Evolutionary conservation across 2,329 filamentous ascomycete species (phyloP).

Genomic region (Drechslera avenae): DNA sequence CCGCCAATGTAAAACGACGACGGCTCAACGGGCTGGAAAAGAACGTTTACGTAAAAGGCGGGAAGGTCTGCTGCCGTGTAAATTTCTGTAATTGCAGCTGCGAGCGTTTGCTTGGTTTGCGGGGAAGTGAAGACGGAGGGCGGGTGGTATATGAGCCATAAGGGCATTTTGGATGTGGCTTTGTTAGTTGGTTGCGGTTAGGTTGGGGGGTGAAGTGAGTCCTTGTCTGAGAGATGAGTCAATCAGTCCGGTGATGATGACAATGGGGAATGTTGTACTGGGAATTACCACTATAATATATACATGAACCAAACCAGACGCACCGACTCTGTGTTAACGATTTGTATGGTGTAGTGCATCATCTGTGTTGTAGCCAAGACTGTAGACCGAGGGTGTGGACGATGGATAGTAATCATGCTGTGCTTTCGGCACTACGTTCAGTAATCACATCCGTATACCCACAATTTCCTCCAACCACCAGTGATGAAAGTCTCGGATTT

Average conservation of each 20-base stretch:
- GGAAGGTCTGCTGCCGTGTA: constrained; percentile 48
- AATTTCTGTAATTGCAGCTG: constrained; percentile 48
- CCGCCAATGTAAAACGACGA: constrained; percentile 43
- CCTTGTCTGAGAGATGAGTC: not conserved
- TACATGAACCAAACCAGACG: no score
- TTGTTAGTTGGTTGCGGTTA: no score
- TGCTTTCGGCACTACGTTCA: constrained; percentile 1
- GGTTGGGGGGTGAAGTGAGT: not conserved
- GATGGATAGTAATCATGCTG: not conserved
- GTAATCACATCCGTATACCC: constrained; percentile 4
- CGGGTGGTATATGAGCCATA: constrained; percentile 53
- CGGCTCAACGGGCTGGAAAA: constrained; percentile 44
- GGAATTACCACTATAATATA: no score
- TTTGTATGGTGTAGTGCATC: no score
- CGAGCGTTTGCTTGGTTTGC: constrained; percentile 38
- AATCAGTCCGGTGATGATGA: no score
- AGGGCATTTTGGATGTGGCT: constrained; percentile 47
- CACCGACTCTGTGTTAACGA: no score
- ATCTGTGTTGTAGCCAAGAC: no score
- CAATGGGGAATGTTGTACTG: no score
- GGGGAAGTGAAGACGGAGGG: constrained; percentile 39
- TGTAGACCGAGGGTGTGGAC: not conserved
- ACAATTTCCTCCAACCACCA: no score
- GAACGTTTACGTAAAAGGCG: constrained; percentile 53
- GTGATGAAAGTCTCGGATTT: no score